Conservation (phyloP, 139 green algal species). For the Haematococcus lacustris region DNA sequence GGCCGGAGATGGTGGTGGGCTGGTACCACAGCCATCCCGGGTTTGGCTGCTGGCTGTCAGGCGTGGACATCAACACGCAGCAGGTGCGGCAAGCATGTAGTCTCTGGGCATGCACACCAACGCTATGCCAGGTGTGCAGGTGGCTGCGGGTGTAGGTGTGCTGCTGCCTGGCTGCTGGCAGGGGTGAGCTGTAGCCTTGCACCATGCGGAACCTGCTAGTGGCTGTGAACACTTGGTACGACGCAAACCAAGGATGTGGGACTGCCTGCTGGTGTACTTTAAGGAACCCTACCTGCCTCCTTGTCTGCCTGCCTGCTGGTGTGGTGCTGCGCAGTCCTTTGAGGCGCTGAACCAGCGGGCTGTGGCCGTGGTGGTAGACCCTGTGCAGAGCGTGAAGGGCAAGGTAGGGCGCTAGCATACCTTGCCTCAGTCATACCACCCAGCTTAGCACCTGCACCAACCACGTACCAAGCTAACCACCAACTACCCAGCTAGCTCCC, state of each 20-base stretch:
- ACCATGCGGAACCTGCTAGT: not conserved
- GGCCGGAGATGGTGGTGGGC: constrained; percentile 97
- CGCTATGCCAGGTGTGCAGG: not conserved
- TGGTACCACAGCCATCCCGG: constrained; percentile 99
- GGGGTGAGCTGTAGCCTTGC: not conserved
- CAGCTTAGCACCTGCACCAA: no score
- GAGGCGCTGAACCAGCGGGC: constrained; percentile 93
- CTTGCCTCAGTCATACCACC: no score
- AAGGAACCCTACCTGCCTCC: not conserved
- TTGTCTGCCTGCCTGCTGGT: not conserved
- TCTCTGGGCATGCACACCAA: not conserved
- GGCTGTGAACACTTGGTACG: not conserved
- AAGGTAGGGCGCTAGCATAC: constrained; percentile 31
- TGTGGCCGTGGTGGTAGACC: constrained; percentile 96
- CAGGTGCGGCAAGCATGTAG: constrained; percentile 47
- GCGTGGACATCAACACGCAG: constrained; percentile 99
- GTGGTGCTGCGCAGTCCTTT: constrained; percentile 66
- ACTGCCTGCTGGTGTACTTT: not conserved
- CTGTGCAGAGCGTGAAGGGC: constrained; percentile 94
- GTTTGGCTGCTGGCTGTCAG: constrained; percentile 99
- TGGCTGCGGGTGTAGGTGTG: not conserved
- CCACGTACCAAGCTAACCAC: no score
- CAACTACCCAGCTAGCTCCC: no score
- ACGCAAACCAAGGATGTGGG: not conserved
- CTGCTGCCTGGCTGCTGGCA: not conserved